Evolutionary conservation across 768 basidiomycete genomes (phyloP).

Genomic region (Coprinellus micaceus): DNA sequence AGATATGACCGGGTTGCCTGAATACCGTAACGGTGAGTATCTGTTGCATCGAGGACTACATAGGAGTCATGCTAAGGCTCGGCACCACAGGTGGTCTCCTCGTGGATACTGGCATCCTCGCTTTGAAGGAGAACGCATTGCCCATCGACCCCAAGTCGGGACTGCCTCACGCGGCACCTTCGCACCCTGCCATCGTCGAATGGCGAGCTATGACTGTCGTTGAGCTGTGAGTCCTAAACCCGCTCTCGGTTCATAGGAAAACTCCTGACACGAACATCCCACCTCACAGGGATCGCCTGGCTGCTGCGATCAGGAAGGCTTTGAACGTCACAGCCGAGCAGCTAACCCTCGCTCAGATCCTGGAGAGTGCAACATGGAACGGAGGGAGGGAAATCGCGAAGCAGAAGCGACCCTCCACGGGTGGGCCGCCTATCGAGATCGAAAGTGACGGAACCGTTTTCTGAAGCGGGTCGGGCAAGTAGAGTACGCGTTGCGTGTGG

Average conservation of each 20-base stretch:
- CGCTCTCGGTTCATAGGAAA: neutral
- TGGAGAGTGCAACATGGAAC: constrained; percentile 97
- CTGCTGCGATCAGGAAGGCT: constrained; percentile 59
- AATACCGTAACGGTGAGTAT: constrained; percentile 83
- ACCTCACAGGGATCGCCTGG: constrained; percentile 69
- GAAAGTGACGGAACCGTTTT: constrained; percentile 84
- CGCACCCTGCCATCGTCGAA: constrained; percentile 90
- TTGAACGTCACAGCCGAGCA: constrained; percentile 47
- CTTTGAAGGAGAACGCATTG: constrained; percentile 56
- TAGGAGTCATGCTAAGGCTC: neutral
- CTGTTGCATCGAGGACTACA: neutral
- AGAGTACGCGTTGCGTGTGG: neutral
- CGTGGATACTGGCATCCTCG: constrained; percentile 77
- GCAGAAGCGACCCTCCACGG: constrained; percentile 62
- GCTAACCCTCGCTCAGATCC: constrained; percentile 78
- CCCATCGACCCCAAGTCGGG: constrained; percentile 45
- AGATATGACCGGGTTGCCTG: constrained; percentile 89
- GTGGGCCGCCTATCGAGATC: constrained; percentile 85
- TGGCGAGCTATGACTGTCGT: constrained; percentile 97
- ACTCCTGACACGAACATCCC: too few relatives aligned
- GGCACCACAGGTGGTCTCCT: constrained; percentile 69
- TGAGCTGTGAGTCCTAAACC: constrained; percentile 62
- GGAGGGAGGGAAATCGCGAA: constrained; percentile 92
- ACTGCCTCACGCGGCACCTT: constrained; percentile 64
- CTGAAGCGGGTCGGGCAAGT: constrained; percentile 24